These are phyloP conservation scores for Bacterosira constricta DNA, from an alignment of 108 stramenopile species.

Conservation along the genomic window DNA sequence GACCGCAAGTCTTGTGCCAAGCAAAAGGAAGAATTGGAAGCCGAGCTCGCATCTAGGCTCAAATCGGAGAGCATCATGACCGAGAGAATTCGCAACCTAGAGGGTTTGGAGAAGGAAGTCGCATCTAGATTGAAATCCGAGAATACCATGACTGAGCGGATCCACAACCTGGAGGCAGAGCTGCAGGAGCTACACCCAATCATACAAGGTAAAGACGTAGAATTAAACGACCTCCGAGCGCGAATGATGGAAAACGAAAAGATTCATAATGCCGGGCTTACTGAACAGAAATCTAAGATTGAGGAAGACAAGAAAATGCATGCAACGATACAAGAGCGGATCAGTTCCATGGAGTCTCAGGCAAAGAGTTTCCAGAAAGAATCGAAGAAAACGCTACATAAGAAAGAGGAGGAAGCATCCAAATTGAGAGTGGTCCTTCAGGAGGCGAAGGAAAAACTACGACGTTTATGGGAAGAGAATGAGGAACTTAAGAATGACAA, in stretches of 20 bases:
- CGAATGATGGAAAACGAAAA: neutral
- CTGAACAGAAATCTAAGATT: slow-evolving; percentile 16
- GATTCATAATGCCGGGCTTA: slow-evolving; percentile 24
- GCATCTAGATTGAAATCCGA: slow-evolving; percentile 24
- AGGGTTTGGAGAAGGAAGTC: slow-evolving; percentile 11
- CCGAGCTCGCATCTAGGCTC: slow-evolving; percentile 12
- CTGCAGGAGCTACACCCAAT: neutral
- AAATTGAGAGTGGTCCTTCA: slow-evolving; percentile 39
- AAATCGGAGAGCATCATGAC: slow-evolving; percentile 16
- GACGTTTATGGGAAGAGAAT: slow-evolving; percentile 24
- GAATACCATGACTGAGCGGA: slow-evolving; percentile 23
- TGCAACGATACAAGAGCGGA: slow-evolving; percentile 21
- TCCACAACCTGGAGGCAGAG: slow-evolving; percentile 19
- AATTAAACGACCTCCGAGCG: neutral
- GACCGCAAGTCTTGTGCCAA: slow-evolving; percentile 15
- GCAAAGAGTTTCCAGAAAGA: slow-evolving; percentile 37
- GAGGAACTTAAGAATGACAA: slow-evolving; percentile 19
- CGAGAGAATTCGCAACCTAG: slow-evolving; percentile 18
- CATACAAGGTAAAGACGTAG: neutral
- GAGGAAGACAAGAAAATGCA: neutral
- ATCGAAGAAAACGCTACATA: slow-evolving; percentile 6
- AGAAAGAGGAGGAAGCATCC: slow-evolving; percentile 33
- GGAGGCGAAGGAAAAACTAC: slow-evolving; percentile 35
- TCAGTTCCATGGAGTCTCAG: slow-evolving; percentile 24
- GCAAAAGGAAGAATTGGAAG: slow-evolving; percentile 20